Evolutionary conservation across 2,329 filamentous ascomycete species (phyloP).

Genomic region (Ophiobolus disseminans): DNA sequence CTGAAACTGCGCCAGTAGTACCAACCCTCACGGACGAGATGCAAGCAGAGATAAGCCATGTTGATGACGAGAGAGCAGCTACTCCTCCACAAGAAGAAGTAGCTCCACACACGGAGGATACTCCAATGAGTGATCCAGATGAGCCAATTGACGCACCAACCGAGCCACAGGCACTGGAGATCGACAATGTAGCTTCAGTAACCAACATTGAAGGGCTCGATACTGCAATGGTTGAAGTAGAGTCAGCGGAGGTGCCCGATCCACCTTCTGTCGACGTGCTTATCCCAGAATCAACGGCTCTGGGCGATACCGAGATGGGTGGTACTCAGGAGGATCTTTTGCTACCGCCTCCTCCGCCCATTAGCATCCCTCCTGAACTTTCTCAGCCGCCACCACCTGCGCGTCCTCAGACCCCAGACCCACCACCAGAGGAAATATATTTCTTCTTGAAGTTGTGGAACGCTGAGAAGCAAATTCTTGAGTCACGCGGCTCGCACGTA

Average conservation of each 20-base stretch:
- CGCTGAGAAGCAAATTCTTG: constrained; percentile 43
- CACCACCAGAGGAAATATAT: constrained; percentile 46
- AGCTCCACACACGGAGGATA: constrained; percentile 37
- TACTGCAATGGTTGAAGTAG: constrained; percentile 34
- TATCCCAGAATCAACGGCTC: constrained; percentile 16
- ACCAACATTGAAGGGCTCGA: constrained; percentile 17
- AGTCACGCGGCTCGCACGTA: constrained; percentile 42
- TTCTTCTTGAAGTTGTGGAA: constrained; percentile 52
- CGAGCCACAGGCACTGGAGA: constrained; percentile 8
- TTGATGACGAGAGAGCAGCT: constrained; percentile 1
- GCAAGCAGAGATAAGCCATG: constrained; percentile 5
- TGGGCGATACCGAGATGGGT: constrained; percentile 46
- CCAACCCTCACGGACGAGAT: neutral
- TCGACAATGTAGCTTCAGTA: constrained; percentile 2
- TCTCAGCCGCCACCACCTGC: constrained; percentile 29
- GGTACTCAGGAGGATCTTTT: constrained; percentile 39
- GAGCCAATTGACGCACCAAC: constrained; percentile 21
- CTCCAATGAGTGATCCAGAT: constrained; percentile 50
- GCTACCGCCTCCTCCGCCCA: constrained; percentile 30
- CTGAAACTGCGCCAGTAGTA: constrained; percentile 1
- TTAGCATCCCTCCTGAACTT: constrained; percentile 21
- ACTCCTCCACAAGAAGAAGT: constrained; percentile 10
- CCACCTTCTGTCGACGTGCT: constrained; percentile 31
- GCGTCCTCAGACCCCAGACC: constrained; percentile 26
- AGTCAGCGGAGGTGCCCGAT: constrained; percentile 19